Conservation (phyloP, 2,329 filamentous ascomycete species). For the Rhytidhysteron rufulum region DNA sequence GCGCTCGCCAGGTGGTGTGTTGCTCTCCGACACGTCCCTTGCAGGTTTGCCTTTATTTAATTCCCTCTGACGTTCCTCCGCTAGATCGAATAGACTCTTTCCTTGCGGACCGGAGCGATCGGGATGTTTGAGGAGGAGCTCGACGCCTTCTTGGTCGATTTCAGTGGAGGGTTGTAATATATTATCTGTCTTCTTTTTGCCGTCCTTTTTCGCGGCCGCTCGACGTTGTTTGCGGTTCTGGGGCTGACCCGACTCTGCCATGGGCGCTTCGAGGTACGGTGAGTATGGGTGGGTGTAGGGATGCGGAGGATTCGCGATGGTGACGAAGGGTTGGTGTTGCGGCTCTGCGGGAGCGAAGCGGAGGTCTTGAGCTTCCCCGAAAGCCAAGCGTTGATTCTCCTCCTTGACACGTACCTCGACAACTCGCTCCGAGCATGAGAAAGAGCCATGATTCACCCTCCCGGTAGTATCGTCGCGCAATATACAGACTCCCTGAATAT, state of each 20-base stretch:
- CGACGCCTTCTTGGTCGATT: slow-evolving; percentile 42
- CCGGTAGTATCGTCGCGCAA: neutral
- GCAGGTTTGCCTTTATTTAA: slow-evolving; percentile 49
- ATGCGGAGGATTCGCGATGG: neutral
- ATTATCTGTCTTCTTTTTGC: slow-evolving; percentile 25
- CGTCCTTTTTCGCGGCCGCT: slow-evolving; percentile 34
- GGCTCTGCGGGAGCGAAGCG: slow-evolving; percentile 6
- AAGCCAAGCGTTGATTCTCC: neutral
- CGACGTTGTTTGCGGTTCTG: slow-evolving; percentile 46
- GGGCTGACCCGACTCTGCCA: slow-evolving; percentile 9
- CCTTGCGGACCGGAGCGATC: slow-evolving; percentile 60
- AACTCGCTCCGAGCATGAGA: no score
- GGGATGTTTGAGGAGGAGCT: slow-evolving; percentile 64
- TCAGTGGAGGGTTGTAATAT: slow-evolving; percentile 40
- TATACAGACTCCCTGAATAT: slow-evolving; percentile 26
- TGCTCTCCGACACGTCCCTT: slow-evolving; percentile 36
- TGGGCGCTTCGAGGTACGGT: neutral
- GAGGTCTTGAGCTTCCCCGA: neutral
- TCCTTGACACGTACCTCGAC: no score
- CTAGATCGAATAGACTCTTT: slow-evolving; percentile 70
- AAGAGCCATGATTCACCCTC: neutral
- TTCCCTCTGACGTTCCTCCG: slow-evolving; percentile 55
- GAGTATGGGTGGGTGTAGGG: neutral
- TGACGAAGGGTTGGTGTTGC: slow-evolving; percentile 1
- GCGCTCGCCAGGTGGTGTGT: slow-evolving; percentile 31